Base-by-base conservation (phyloP, 2,329 filamentous ascomycete genomes). In the Sporothrix sp. region DNA sequence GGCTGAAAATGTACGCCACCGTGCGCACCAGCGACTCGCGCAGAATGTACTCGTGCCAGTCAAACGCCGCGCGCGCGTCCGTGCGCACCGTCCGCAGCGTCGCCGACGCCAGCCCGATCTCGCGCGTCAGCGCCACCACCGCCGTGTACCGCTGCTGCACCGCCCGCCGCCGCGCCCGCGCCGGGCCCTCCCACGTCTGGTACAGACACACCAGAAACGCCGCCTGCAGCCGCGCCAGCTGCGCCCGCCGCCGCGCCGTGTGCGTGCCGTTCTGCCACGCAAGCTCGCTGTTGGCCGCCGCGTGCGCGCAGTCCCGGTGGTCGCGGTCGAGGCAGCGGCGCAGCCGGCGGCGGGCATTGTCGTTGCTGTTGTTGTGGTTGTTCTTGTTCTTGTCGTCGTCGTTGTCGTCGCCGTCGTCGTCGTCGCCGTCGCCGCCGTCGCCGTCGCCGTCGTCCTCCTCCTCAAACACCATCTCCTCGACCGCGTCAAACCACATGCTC, bases 11-110 rank as follows among this genome's bases (percentile, higher is more conserved):
- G 35, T 48, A 48, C 6, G 45, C 27, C 16, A 48, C 45, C 2
- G 45, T 48, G 7, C 45, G 33, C 16, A 48, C 32, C 13, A 48
- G 8, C 0, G 45, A 48, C 35, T 48, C 45, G 21, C 45, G 33
- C 16, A 48, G 16, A 23, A 48, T 48, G 35, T n/a, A 48, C 35
- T 48, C 45, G 25, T 38, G 5, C 45, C 45, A 48, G 45, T 48
- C 45, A 16, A 48, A 48, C 3, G 23, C 25, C 5, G 37, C 35
- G 2, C 33, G 35, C 14, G 21, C 18, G n/a, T 36, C 45, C n/a
- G 45, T 48, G 35, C 35, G 23, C 25, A 48, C 35, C 10, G 25
- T 5, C 2, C 18, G 35, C 16, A 48, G 35, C 1, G 45, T 48
- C 2, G 45, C 45, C 9, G 45, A 48, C 11, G 36, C 8, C 16